phyloP scores from a whole-genome alignment of 352 stramenopile genomes.

The Pythium sukuiense region DNA sequence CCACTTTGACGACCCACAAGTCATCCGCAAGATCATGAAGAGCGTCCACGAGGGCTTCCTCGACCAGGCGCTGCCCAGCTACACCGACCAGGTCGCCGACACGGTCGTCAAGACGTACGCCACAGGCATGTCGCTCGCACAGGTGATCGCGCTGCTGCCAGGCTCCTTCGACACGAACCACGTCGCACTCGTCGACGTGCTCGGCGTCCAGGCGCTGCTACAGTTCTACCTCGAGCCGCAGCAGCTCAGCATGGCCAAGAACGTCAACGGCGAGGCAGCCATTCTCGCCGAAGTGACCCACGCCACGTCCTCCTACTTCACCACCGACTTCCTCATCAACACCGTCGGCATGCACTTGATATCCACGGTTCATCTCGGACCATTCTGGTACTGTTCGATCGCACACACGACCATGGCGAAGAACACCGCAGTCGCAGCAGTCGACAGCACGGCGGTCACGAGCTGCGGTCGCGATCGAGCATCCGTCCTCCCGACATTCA shows the following conservation, averaged over 20 bases:
- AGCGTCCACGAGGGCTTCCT: slow-evolving; percentile 38
- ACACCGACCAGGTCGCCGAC: slow-evolving; percentile 29
- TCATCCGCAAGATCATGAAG: slow-evolving; percentile 44
- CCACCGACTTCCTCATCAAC: slow-evolving; percentile 36
- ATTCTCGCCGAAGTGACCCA: slow-evolving; percentile 45
- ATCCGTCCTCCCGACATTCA: slow-evolving; percentile 29
- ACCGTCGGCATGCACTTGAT: slow-evolving; percentile 36
- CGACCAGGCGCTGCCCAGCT: slow-evolving; percentile 20
- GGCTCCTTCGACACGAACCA: slow-evolving; percentile 25
- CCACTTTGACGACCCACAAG: slow-evolving; percentile 34
- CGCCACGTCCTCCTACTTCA: slow-evolving; percentile 31
- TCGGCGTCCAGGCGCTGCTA: slow-evolving; percentile 28
- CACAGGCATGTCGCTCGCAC: slow-evolving; percentile 27
- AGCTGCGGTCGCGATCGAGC: slow-evolving; percentile 28
- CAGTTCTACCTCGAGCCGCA: slow-evolving; percentile 31
- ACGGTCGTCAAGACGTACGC: slow-evolving; percentile 18
- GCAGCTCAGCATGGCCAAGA: slow-evolving; percentile 37
- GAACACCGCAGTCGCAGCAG: slow-evolving; percentile 23
- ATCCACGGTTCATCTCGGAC: slow-evolving; percentile 36
- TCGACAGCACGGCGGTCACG: slow-evolving; percentile 28
- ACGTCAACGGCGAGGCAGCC: slow-evolving; percentile 38
- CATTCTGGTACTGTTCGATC: slow-evolving; percentile 50
- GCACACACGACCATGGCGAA: slow-evolving; percentile 42
- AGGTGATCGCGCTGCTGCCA: slow-evolving; percentile 30
- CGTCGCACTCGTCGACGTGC: slow-evolving; percentile 33